Conservation (phyloP, 2,329 filamentous ascomycete species). For the Atkinsonella hypoxylon region DNA sequence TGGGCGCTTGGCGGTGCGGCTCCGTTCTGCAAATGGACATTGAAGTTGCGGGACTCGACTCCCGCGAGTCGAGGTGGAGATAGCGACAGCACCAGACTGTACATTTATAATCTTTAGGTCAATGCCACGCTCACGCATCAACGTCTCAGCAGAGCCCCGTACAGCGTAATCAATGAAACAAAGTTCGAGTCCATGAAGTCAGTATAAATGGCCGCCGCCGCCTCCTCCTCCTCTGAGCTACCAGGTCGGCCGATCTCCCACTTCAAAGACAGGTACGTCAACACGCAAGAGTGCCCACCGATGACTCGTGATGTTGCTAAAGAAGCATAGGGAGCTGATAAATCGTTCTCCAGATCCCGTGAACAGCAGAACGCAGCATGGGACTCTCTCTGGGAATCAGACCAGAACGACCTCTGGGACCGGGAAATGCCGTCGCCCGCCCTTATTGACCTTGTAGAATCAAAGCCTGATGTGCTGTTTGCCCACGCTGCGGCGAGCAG, state of each 20-base stretch:
- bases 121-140: too few species aligned
- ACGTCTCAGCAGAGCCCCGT: too few species aligned
- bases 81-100: too few species aligned
- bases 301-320: neutral
- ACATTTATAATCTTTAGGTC: too few species aligned
- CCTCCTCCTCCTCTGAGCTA: neutral
- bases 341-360: neutral
- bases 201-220: too few species aligned
- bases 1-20: too few species aligned
- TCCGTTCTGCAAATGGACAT: too few species aligned
- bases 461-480: neutral
- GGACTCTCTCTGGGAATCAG: constrained; percentile 4
- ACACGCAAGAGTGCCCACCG: neutral
- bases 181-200: too few species aligned
- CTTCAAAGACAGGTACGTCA: constrained; percentile 1
- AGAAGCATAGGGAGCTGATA: neutral
- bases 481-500: neutral
- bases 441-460: constrained; percentile 4
- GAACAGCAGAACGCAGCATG: constrained; percentile 2
- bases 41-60: too few species aligned
- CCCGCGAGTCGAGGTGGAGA: too few species aligned
- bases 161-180: too few species aligned
- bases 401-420: constrained; percentile 6
- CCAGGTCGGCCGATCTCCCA: neutral
- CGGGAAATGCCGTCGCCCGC: constrained; percentile 3